phyloP scores from a whole-genome alignment of 345 rosid genomes.

The Anastatica hierochuntica region DNA sequence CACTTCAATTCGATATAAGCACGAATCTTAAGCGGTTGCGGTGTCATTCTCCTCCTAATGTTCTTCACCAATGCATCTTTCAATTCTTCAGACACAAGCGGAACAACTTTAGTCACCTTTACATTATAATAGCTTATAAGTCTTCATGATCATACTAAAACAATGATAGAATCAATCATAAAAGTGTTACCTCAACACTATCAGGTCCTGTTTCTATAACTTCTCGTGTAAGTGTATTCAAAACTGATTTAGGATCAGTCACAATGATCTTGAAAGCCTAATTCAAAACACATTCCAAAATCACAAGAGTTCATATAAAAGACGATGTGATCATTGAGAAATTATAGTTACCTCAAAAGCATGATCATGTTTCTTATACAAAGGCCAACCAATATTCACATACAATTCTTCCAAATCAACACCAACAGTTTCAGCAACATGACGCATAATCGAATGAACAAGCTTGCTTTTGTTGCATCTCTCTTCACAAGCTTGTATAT shows the following conservation, averaged over 20 bases:
- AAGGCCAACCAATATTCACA: conserved; percentile 75
- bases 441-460: conserved; percentile 17
- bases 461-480: conserved; percentile 88
- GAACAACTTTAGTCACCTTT: conserved; percentile 63
- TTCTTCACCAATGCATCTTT: conserved; percentile 68
- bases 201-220: conserved; percentile 72
- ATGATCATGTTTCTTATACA: conserved; percentile 78
- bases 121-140: not conserved
- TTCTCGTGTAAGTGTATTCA: conserved; percentile 59
- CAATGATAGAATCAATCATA: too few relatives aligned
- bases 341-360: conserved; percentile 81
- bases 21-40: conserved; percentile 76
- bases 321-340: too few relatives aligned
- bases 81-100: conserved; percentile 72
- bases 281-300: not conserved
- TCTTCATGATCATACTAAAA: not conserved
- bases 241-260: conserved; percentile 75
- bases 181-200: conserved; percentile 63
- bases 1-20: conserved; percentile 93
- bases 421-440: conserved; percentile 15
- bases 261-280: conserved; percentile 86
- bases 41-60: conserved; percentile 86
- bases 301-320: not conserved
- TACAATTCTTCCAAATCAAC: conserved; percentile 42
- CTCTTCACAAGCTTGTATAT: conserved; percentile 76